Evolutionary conservation across 2,329 filamentous ascomycete genomes (phyloP).

Genomic region (Fusarium palustre): DNA sequence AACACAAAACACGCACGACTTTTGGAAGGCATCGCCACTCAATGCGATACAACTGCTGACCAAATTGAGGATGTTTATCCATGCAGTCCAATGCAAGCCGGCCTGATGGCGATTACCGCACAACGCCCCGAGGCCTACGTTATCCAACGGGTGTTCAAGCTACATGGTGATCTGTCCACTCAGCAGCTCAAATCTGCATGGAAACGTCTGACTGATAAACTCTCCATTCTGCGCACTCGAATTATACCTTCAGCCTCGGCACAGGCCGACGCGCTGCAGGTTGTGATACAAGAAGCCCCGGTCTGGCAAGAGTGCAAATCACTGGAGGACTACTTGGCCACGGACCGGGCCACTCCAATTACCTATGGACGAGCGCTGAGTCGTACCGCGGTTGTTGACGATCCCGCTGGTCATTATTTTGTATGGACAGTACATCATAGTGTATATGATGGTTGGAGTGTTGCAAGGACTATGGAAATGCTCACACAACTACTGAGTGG

Average conservation of each 20-base stretch:
- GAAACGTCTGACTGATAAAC: background rate
- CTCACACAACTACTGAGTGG: background rate
- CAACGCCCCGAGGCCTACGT: conserved; percentile 1
- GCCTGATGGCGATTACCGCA: conserved; percentile 3
- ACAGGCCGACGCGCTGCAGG: background rate
- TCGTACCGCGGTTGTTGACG: background rate
- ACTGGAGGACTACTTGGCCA: background rate
- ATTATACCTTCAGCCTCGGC: background rate
- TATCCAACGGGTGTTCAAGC: background rate
- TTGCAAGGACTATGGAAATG: conserved; percentile 1
- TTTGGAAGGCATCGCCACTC: background rate
- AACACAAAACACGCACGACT: background rate
- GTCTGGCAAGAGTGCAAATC: background rate
- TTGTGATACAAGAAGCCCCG: background rate
- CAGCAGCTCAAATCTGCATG: background rate
- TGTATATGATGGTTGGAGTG: background rate
- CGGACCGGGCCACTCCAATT: background rate
- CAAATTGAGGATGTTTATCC: conserved; percentile 5
- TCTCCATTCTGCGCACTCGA: background rate
- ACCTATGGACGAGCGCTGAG: background rate
- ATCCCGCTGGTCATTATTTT: background rate
- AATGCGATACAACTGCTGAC: background rate
- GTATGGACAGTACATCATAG: conserved; percentile 3
- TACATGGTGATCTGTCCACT: background rate
- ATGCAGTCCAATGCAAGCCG: background rate